These are phyloP conservation scores for Exophiala xenobiotica DNA, from an alignment of 2,329 filamentous ascomycete genomes.

Conservation along the genomic window DNA sequence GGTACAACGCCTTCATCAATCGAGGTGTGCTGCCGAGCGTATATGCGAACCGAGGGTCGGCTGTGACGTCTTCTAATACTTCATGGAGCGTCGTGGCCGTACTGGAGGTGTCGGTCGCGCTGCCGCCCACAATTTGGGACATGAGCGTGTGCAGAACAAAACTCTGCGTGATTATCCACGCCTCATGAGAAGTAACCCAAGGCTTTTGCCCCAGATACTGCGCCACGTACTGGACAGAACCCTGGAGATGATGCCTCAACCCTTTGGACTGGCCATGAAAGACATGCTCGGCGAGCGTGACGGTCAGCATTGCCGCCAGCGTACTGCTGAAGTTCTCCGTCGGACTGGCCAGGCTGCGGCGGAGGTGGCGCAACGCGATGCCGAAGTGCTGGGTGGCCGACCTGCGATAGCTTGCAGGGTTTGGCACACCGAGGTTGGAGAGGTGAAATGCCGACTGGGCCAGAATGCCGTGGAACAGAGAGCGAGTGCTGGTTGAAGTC, in stretches of 20 bases:
- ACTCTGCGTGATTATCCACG: conserved; percentile 14
- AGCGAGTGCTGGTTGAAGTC: neutral
- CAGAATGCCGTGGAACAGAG: conserved; percentile 12
- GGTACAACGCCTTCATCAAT: conserved; percentile 14
- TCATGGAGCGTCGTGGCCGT: conserved; percentile 3
- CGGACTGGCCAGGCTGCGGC: conserved; percentile 1
- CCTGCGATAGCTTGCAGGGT: conserved; percentile 4
- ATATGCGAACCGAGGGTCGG: conserved; percentile 7
- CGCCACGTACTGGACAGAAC: conserved; percentile 4
- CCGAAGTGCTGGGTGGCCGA: conserved; percentile 9
- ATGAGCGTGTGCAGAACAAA: conserved; percentile 13
- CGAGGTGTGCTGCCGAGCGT: conserved; percentile 14
- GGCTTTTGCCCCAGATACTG: conserved; percentile 16
- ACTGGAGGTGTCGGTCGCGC: neutral
- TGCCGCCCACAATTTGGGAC: conserved; percentile 1
- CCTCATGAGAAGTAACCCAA: conserved; percentile 11
- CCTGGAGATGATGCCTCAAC: conserved; percentile 10
- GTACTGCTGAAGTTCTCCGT: conserved; percentile 10
- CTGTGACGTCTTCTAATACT: conserved; percentile 10
- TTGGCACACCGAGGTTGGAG: conserved; percentile 1
- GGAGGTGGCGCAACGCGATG: conserved; percentile 10
- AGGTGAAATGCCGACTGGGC: conserved; percentile 18
- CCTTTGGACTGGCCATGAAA: conserved; percentile 13
- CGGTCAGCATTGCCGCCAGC: conserved; percentile 12
- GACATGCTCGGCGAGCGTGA: conserved; percentile 17